Percentiles rank a stretch among this genome's conserved stretches.
phyloP scores from a whole-genome alignment of 306 rosid species.

The Pachyrhizus erosus region DNA sequence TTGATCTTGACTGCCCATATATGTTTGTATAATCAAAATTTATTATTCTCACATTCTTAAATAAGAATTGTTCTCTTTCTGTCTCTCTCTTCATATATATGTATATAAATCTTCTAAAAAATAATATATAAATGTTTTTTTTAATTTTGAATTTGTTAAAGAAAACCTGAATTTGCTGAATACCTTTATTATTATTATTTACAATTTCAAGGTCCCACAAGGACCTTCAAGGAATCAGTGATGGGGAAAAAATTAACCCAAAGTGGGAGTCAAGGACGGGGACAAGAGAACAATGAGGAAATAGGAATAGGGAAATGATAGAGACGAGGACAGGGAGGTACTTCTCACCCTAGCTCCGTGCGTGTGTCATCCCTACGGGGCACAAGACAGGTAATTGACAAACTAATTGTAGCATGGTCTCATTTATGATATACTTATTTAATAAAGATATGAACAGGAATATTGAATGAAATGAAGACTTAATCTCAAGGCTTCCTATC shows the following conservation, averaged over 20 bases:
- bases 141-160: background rate
- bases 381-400: constrained; percentile 4
- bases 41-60: too few species aligned
- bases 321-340: background rate
- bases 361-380: background rate
- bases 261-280: background rate
- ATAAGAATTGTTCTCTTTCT: too few species aligned
- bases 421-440: constrained; percentile 3
- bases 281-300: background rate
- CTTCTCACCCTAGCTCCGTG: background rate
- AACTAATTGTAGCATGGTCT: background rate
- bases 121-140: background rate
- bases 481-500: background rate
- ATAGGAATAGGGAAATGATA: background rate
- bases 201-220: background rate
- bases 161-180: background rate
- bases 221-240: background rate
- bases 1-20: background rate
- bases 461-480: background rate
- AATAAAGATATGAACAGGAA: constrained; percentile 6
- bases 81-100: too few species aligned
- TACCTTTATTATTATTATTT: background rate
- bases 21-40: background rate
- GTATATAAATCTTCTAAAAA: background rate
- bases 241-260: background rate